A percentile compares a stretch with the other conserved stretches of the same genome.
Conservation (phyloP, 176 grass and related monocot species). For the Triticum monococcum region DNA sequence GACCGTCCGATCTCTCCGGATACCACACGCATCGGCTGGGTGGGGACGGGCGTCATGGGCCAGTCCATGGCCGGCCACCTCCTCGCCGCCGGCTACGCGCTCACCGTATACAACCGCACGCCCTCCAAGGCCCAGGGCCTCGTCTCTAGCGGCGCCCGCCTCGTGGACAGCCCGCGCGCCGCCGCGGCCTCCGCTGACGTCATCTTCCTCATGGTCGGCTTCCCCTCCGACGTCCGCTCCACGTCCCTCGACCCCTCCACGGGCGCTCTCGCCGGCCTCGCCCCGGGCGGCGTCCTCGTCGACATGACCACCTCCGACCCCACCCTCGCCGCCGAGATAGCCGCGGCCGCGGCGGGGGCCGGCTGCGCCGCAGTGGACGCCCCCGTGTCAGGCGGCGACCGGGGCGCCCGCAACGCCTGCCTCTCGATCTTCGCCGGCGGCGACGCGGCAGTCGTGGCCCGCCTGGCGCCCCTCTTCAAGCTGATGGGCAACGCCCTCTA, state of each 20-base stretch:
- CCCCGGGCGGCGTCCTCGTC: constrained; percentile 70
- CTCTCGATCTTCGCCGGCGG: constrained; percentile 90
- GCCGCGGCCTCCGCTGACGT: constrained; percentile 65
- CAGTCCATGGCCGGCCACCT: constrained; percentile 91
- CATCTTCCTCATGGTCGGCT: constrained; percentile 97
- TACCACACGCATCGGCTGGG: constrained; percentile 72
- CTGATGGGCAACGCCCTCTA: constrained; percentile 76
- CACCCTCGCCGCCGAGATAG: constrained; percentile 77
- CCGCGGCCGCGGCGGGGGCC: constrained; percentile 26
- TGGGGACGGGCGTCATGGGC: constrained; percentile 94
- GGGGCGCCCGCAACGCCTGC: constrained; percentile 64
- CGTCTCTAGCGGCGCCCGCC: constrained; percentile 48
- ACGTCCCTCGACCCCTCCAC: constrained; percentile 60
- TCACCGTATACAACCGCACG: constrained; percentile 88
- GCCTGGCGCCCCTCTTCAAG: constrained; percentile 70
- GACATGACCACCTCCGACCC: constrained; percentile 96
- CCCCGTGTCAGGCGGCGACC: constrained; percentile 81
- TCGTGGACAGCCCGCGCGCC: constrained; percentile 45
- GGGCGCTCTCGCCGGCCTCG: constrained; percentile 60
- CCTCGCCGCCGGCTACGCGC: constrained; percentile 69
- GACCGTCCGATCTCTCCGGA: constrained; percentile 35
- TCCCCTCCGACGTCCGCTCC: constrained; percentile 74
- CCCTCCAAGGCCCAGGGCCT: constrained; percentile 65
- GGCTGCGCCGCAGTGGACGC: constrained; percentile 60
- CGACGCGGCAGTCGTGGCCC: constrained; percentile 46